Percentiles rank a stretch among this genome's conserved stretches.
These are phyloP conservation scores for Pseudopithomyces maydicus DNA, from an alignment of 2,329 filamentous ascomycete species.

Conservation along the genomic window DNA sequence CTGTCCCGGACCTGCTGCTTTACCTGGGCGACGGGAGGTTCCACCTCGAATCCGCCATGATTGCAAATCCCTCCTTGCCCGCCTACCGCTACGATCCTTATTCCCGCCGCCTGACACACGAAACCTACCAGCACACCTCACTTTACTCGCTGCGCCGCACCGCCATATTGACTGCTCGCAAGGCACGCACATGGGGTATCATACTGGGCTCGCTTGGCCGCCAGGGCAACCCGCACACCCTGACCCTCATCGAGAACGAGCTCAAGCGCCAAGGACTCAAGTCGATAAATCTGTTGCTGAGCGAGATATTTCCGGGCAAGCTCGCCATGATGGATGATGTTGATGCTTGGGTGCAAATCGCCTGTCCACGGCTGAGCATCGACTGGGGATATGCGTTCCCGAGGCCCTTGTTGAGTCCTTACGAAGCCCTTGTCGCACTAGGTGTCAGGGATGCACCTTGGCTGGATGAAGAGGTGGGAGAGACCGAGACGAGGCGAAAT, in stretches of 20 bases:
- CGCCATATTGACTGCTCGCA: conserved; percentile 76
- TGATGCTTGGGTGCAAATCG: conserved; percentile 98
- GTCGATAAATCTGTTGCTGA: conserved; percentile 83
- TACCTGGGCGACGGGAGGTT: conserved; percentile 93
- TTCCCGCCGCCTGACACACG: conserved; percentile 85
- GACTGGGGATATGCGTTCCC: conserved; percentile 99
- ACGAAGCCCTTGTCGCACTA: conserved; percentile 91
- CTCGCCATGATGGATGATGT: conserved; percentile 90
- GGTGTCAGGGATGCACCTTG: conserved; percentile 71
- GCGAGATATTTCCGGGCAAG: conserved; percentile 96
- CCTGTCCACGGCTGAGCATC: conserved; percentile 94
- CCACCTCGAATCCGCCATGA: conserved; percentile 98
- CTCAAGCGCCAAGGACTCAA: conserved; percentile 74
- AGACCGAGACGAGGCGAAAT: conserved; percentile 55
- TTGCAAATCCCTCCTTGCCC: conserved; percentile 88
- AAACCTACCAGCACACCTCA: conserved; percentile 89
- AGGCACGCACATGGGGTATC: conserved; percentile 87
- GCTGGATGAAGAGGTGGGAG: conserved; percentile 61
- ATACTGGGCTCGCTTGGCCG: conserved; percentile 91
- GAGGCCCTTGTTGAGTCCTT: conserved; percentile 85
- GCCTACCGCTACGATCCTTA: conserved; percentile 98
- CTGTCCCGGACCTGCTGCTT: conserved; percentile 70
- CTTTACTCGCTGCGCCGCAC: conserved; percentile 80
- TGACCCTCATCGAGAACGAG: conserved; percentile 81
- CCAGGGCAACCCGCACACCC: conserved; percentile 93